Percentiles rank a stretch among this genome's conserved stretches.
phyloP scores from a whole-genome alignment of 495 filamentous ascomycete species.

The Elasticomyces elasticus region DNA sequence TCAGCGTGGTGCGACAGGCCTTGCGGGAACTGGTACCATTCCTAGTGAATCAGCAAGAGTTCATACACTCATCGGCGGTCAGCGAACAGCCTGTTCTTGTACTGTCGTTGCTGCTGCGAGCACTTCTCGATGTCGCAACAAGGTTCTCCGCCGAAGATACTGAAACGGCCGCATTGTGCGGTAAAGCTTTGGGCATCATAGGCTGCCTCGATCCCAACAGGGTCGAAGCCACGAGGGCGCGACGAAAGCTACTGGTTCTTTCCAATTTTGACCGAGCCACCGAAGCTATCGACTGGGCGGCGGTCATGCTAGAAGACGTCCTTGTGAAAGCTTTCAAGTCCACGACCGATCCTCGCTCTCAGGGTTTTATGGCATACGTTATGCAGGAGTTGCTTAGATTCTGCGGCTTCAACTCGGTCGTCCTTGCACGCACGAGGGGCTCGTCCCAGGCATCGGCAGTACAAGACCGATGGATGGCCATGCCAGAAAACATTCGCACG shows the following conservation, averaged over 20 bases:
- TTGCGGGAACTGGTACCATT: constrained; percentile 65
- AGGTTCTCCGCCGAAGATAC: constrained; percentile 60
- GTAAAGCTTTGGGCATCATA: constrained; percentile 72
- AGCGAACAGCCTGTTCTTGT: constrained; percentile 77
- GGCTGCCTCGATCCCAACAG: constrained; percentile 87
- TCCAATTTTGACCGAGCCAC: constrained; percentile 71
- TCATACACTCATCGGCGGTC: constrained; percentile 70
- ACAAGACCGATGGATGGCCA: constrained; percentile 60
- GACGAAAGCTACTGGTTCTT: constrained; percentile 67
- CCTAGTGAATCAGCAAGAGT: constrained; percentile 61
- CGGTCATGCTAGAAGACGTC: constrained; percentile 75
- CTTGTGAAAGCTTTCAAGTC: constrained; percentile 86
- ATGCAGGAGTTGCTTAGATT: constrained; percentile 86
- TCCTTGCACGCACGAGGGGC: constrained; percentile 44
- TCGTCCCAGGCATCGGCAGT: constrained; percentile 43
- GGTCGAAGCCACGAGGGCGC: constrained; percentile 67
- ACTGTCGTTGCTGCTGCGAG: constrained; percentile 57
- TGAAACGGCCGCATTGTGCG: constrained; percentile 60
- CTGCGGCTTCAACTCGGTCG: constrained; percentile 48
- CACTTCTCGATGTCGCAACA: constrained; percentile 72
- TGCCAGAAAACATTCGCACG: constrained; percentile 65
- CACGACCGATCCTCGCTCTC: constrained; percentile 70
- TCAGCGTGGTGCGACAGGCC: constrained; percentile 68
- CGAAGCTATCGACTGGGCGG: constrained; percentile 77
- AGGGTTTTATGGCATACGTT: constrained; percentile 81